Conservation (phyloP, 1,284 basidiomycete genomes). For the Phylloporus gajari region DNA sequence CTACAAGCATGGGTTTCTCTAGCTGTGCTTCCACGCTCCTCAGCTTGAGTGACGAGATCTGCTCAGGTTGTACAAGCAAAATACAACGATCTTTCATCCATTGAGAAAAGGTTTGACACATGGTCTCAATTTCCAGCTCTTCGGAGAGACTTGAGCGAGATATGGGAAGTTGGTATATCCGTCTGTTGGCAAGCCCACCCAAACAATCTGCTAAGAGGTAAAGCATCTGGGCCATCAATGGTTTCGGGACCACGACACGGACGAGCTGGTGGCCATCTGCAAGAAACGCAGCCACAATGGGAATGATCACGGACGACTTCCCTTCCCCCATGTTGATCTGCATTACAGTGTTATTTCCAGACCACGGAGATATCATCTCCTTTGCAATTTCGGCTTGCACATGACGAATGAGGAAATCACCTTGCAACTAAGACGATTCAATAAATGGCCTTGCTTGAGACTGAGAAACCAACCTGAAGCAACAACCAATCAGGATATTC, state of each 20-base stretch:
- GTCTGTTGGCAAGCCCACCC: conserved; percentile 11
- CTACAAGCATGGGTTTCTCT: too few relatives aligned
- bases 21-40: conserved; percentile 6
- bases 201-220: conserved; percentile 8
- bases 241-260: conserved; percentile 4
- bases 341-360: neutral
- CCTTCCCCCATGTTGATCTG: conserved; percentile 9
- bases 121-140: neutral
- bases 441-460: too few relatives aligned
- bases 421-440: conserved; percentile 49
- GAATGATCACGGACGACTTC: conserved; percentile 10
- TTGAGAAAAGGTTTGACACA: too few relatives aligned
- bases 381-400: conserved; percentile 3
- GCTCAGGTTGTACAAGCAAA: conserved; percentile 1
- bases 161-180: conserved; percentile 5
- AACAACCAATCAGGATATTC: conserved; percentile 54
- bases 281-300: neutral
- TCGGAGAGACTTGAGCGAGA: neutral
- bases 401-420: neutral
- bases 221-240: neutral
- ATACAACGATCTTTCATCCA: neutral
- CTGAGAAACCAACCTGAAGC: conserved; percentile 48
- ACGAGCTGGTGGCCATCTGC: conserved; percentile 4
- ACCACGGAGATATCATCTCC: conserved; percentile 4
- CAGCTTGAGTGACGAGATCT: conserved; percentile 2